Base-by-base conservation (phyloP, 2,329 filamentous ascomycete species). In the Stagonosporopsis vannaccii region DNA sequence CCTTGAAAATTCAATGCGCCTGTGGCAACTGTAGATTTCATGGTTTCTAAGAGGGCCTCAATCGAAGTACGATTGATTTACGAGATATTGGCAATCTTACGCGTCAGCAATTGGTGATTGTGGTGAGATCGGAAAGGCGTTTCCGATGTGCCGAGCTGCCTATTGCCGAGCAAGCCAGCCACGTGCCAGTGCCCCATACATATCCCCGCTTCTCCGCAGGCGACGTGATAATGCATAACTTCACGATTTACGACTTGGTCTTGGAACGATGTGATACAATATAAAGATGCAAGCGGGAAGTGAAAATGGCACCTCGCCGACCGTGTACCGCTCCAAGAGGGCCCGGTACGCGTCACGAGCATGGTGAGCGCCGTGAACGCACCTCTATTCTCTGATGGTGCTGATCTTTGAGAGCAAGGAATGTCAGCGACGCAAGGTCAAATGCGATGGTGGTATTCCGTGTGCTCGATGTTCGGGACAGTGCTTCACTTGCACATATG, bases 361-460 rank as follows among this genome's bases (percentile, higher is more conserved):
- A 11, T 59, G 56, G 56, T 59, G 37, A 55, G 35, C 17, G 15
- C n/a, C 4, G 6, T 25, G 19, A 5, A 39, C 39, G 11, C 17
- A 19, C 39, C 11, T 17, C 15, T 32, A 13, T 4, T 15, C 13
- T 15, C 8, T 8, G 30, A 32, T 4, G 4, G 13, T 45, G 25
- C 56, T 58, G 13, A 58, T 17, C 7, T n/a, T 13, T 13, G 30
- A 19, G 11, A 59, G 56, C 40, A 54, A 59, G 23, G 56, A 59
- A 28, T 59, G 56, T 22, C 44, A 59, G 30, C 37, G 56, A 15
- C 50, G 56, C 11, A 59, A 58, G 36, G 56, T 59, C 12, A 49
- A 35, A 26, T 59, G 56, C 23, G 51, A 58, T 26, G 56, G 56
- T 25, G 20, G 40, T 6, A 35, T 3, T 6, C 56, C 56, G 15